A percentile compares a stretch with the other conserved stretches of the same genome.
phyloP scores from a whole-genome alignment of 768 basidiomycete species.

The Mrakia gelida region DNA sequence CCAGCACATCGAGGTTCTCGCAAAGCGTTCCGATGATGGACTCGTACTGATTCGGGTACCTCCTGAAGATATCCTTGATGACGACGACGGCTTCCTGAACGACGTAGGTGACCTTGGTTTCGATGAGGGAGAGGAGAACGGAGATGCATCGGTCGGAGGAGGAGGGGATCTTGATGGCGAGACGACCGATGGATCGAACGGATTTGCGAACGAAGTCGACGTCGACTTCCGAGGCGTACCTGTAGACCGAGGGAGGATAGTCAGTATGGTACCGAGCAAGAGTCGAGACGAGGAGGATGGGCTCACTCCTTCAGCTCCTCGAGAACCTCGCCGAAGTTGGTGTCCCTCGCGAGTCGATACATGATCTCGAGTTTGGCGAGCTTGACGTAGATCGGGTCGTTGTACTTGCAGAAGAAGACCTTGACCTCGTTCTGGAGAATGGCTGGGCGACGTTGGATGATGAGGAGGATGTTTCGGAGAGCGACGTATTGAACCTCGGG shows the following conservation, averaged over 20 bases:
- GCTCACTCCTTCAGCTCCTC: conserved; percentile 93
- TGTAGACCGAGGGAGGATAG: conserved; percentile 40
- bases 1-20: conserved; percentile 89
- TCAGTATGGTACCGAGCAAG: not conserved
- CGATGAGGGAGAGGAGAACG: conserved; percentile 86
- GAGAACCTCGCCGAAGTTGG: conserved; percentile 87
- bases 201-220: conserved; percentile 96
- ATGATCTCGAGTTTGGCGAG: conserved; percentile 98
- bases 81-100: conserved; percentile 98
- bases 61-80: conserved; percentile 99
- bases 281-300: not conserved
- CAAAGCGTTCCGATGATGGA: conserved; percentile 94
- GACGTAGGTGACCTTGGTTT: conserved; percentile 90
- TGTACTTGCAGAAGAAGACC: conserved; percentile 99
- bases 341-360: conserved; percentile 84
- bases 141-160: conserved; percentile 93
- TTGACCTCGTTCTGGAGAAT: conserved; percentile 93
- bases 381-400: conserved; percentile 98
- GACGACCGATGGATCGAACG: conserved; percentile 91
- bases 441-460: conserved; percentile 88
- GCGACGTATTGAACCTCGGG: conserved; percentile 99
- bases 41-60: conserved; percentile 93
- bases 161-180: conserved; percentile 88
- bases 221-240: conserved; percentile 95
- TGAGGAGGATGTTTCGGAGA: conserved; percentile 88